Evolutionary conservation across 2,329 filamentous ascomycete genomes (phyloP).

Genomic region (Metarhizium guizhouense): DNA sequence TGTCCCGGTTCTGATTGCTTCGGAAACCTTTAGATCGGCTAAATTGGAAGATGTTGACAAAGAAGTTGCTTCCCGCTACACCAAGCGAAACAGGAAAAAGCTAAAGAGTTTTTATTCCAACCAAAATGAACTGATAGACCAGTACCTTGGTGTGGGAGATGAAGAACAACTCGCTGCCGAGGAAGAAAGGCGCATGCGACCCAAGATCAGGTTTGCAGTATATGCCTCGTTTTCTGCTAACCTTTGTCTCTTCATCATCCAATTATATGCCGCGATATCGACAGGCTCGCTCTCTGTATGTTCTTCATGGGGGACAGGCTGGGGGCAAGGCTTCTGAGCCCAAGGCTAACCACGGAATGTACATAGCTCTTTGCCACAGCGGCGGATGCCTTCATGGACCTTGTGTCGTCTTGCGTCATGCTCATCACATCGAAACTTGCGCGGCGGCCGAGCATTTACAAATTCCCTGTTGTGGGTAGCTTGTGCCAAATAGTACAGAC

Average conservation of each 20-base stretch:
- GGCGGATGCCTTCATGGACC: slow-evolving; percentile 57
- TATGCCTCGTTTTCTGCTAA: background rate
- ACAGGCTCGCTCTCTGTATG: background rate
- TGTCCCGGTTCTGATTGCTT: background rate
- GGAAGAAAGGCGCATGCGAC: background rate
- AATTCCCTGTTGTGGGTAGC: slow-evolving; percentile 44
- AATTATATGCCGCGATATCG: background rate
- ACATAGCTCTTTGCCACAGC: slow-evolving; percentile 50
- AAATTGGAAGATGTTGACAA: background rate
- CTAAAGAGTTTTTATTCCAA: background rate
- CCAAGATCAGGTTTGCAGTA: background rate
- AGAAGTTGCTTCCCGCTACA: background rate
- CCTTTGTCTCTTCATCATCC: slow-evolving; percentile 1
- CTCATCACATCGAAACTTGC: slow-evolving; percentile 51
- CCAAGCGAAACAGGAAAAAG: background rate
- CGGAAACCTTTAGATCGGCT: background rate
- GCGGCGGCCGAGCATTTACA: slow-evolving; percentile 49
- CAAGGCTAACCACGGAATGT: background rate
- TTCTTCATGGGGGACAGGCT: background rate
- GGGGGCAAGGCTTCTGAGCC: too few species aligned
- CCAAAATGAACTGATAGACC: background rate
- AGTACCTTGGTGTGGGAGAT: background rate
- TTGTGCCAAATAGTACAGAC: slow-evolving; percentile 13
- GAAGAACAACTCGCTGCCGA: background rate
- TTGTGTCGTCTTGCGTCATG: slow-evolving; percentile 56